Evolutionary conservation across 768 basidiomycete genomes (phyloP).

Genomic region (Rhizopogon rudus): DNA sequence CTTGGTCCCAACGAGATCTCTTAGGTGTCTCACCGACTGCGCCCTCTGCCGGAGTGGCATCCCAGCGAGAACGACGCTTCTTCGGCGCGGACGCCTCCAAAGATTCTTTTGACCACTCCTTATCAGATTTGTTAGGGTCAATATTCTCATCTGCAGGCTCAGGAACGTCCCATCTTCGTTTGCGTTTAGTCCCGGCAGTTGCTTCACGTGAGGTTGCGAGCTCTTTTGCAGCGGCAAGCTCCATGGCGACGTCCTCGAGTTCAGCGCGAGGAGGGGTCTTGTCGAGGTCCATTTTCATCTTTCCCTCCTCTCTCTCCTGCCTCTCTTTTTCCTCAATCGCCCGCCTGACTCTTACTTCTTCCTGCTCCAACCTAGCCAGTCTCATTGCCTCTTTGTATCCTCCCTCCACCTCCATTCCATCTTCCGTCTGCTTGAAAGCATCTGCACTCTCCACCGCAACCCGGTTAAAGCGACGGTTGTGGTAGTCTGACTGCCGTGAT

Average conservation of each 20-base stretch:
- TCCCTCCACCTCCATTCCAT: conserved; percentile 70
- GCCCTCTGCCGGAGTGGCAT: conserved; percentile 81
- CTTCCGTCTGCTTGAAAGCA: conserved; percentile 65
- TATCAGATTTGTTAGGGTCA: conserved; percentile 53
- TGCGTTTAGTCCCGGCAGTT: conserved; percentile 55
- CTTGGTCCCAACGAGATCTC: conserved; percentile 96
- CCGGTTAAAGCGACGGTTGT: conserved; percentile 85
- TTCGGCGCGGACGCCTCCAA: conserved; percentile 73
- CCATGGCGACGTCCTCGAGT: conserved; percentile 65
- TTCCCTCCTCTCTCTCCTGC: conserved; percentile 63
- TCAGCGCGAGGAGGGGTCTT: conserved; percentile 86
- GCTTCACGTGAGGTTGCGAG: conserved; percentile 36
- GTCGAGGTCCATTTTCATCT: conserved; percentile 84
- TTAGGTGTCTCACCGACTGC: conserved; percentile 66
- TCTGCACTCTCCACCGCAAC: conserved; percentile 77
- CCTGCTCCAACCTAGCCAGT: conserved; percentile 84
- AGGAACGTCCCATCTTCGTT: conserved; percentile 75
- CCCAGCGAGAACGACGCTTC: conserved; percentile 95
- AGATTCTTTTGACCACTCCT: conserved; percentile 73
- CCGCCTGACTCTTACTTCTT: conserved; percentile 78
- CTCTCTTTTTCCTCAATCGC: conserved; percentile 89
- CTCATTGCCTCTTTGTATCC: conserved; percentile 98
- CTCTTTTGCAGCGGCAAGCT: conserved; percentile 49
- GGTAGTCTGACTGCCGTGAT: conserved; percentile 90
- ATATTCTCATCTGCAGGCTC: conserved; percentile 62